A percentile compares a stretch with the other conserved stretches of the same genome.
Conservation (phyloP, 306 rosid genomes). For the Heteromeles arbutifolia region DNA sequence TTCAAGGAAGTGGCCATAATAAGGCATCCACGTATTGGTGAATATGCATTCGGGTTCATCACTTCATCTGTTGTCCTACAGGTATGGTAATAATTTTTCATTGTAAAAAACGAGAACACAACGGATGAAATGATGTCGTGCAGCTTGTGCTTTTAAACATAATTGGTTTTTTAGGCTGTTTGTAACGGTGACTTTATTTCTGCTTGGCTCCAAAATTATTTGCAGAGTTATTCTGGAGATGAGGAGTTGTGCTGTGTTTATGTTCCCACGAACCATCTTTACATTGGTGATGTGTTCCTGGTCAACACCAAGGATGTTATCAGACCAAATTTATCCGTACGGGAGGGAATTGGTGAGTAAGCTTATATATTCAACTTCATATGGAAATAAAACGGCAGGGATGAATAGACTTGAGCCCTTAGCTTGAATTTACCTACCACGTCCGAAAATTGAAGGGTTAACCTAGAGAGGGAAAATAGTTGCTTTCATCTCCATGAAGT, state of each 20-base stretch:
- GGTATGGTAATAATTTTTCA: slow-evolving; percentile 34
- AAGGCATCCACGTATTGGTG: slow-evolving; percentile 91
- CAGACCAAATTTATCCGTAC: slow-evolving; percentile 80
- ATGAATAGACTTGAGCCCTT: neutral
- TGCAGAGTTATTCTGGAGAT: slow-evolving; percentile 76
- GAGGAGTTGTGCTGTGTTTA: slow-evolving; percentile 87
- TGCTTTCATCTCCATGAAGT: neutral
- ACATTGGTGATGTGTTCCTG: slow-evolving; percentile 81
- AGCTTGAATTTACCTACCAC: neutral
- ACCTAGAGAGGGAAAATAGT: neutral
- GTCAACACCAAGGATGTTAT: slow-evolving; percentile 67
- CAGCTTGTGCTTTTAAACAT: neutral
- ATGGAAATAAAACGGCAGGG: neutral
- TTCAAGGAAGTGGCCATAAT: slow-evolving; percentile 94
- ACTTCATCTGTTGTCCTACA: slow-evolving; percentile 77
- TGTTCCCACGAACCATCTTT: slow-evolving; percentile 89
- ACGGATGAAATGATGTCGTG: neutral
- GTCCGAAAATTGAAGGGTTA: neutral
- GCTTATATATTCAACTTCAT: slow-evolving; percentile 10
- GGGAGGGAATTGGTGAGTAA: slow-evolving; percentile 89
- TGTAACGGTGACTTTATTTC: neutral
- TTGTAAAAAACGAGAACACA: neutral
- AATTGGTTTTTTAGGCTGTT: neutral
- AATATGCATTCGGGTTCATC: slow-evolving; percentile 90
- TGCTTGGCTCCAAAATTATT: neutral